phyloP scores from a whole-genome alignment of 1,139 yeast genomes.

The Taphrina populina region DNA sequence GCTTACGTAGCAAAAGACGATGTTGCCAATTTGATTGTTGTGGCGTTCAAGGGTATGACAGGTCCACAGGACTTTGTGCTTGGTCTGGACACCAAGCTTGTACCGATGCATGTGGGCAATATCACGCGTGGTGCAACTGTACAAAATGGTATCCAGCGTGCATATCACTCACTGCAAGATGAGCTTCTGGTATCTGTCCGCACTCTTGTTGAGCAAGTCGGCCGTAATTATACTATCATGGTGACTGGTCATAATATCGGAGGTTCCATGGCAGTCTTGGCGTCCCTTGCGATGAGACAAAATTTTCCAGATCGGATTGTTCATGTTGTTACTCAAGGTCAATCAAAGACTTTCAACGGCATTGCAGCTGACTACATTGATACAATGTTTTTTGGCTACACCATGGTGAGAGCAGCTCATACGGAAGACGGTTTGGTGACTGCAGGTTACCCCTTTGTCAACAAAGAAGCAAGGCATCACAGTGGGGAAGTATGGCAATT shows the following conservation, averaged over 20 bases:
- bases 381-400: not conserved
- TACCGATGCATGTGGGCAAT: not conserved
- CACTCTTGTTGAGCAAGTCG: not conserved
- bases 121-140: not conserved
- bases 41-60: constrained; percentile 22
- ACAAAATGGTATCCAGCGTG: constrained; percentile 5
- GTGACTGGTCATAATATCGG: constrained; percentile 26
- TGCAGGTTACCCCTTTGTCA: constrained; percentile 13
- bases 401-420: constrained; percentile 26
- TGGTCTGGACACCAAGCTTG: constrained; percentile 1
- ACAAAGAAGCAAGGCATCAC: constrained; percentile 12
- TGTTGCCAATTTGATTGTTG: constrained; percentile 5
- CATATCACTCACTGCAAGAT: constrained; percentile 5
- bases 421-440: constrained; percentile 17
- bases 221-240: constrained; percentile 13
- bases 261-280: constrained; percentile 24
- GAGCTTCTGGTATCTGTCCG: constrained; percentile 6
- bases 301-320: not conserved
- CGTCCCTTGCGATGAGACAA: constrained; percentile 22
- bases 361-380: constrained; percentile 12
- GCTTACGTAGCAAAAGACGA: constrained; percentile 23
- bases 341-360: constrained; percentile 8
- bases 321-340: constrained; percentile 22
- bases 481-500: constrained; percentile 31
- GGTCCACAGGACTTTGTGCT: not conserved